Evolutionary conservation across 2,329 filamentous ascomycete genomes (phyloP), one percentile per base, ranked within the genome.

Genomic region (Berkeleyomyces basicola): DNA sequence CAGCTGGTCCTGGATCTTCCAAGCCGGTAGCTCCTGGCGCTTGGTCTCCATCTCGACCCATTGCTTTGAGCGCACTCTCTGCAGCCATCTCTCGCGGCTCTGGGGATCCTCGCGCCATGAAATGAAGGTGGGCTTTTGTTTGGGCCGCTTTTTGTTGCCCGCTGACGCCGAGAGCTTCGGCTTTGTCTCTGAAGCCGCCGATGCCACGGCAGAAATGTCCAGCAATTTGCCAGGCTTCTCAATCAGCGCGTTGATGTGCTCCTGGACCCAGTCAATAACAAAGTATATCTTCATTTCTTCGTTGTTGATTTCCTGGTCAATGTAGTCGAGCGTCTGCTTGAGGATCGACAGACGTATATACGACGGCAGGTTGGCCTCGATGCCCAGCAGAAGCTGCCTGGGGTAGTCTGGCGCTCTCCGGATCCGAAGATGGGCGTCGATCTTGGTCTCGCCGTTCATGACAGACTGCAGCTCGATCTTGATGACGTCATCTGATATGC

Each of bases 321-420:
- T 84, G 70, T 92, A 84, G 3, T 81, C 77, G 4, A 96, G 76
- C 1, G 86, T 84, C 72, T 87, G 85, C 68, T 88, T 86, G 68
- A 93, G 82, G 44, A 96, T 85, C 69, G 90, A 96, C 9, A 99
- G 78, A 65, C 92, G 88, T 70, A 97, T 95, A 69, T 99, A 96
- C 3, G 93, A 90, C 23, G 93, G 93, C 10, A 97, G 79, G 9
- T 82, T 81, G 36, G 84, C 79, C 57, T 82, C 73, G 11, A 96
- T 78, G 2, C 85, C 83, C 43, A 96, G 75, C 7, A 95, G 80
- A 77, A 75, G 82, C 72, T 71, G 81, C 68, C 69, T 79, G 0
- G 93, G 93, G 72, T 97, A 99, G 58, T 80, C 77, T 2, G 80
- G 80, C 1, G 89, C 84, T 67, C 81, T 86, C 64, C 88, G 83